Base-by-base conservation (phyloP, 192 early-diverging fungal genomes). In the Dissophora globulifera region DNA sequence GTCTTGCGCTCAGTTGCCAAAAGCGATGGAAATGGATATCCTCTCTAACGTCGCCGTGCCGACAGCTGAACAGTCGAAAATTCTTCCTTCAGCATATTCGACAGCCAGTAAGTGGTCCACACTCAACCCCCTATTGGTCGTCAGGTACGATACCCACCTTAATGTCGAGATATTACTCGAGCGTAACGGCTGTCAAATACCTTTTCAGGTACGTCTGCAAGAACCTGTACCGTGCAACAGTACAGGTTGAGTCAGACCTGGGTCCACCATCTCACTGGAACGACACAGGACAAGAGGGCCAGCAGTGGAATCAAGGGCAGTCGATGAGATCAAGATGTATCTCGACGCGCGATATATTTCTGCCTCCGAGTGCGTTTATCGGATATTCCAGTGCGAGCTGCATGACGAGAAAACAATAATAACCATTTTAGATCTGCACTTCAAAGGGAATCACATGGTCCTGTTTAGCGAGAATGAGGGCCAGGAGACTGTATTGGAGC, bases 121-220 rank as follows among this genome's bases (percentile, higher is more conserved):
- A 3, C 26, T 80, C 47, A 83, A 78, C 31, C 58, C 27, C 0
- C 78, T 57, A 9, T 33, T 83, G 30, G 22, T 27, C 46, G 47
- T 58, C 9, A 82, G 78, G 62, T 82, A 79, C 56, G 41, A 78
- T 56, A 62, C 70, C 10, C 30, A 56, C 43, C 63, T 79, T 15
- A 72, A 82, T 58, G 69, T 83, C 6, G 72, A 80, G 23, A 53
- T 76, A n/a, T 12, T 82, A 66, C 35, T 41, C 49, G 1, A 64
- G 56, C 17, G 50, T 71, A 5, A 1, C 50, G 4, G 58, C 57
- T 1, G 58, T 82, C 11, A 79, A 82, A 32, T 82, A 82, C 35
- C 25, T 79, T 0, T 82, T 50, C 62, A 82, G 78, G 43, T 81
- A 81, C 31, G 55, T 81, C 12, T 79, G 68, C 55, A 81, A 78